Percentiles rank a stretch among this genome's conserved stretches.
Conservation (phyloP, 2,329 filamentous ascomycete species). For the Penicillium crustosum region DNA sequence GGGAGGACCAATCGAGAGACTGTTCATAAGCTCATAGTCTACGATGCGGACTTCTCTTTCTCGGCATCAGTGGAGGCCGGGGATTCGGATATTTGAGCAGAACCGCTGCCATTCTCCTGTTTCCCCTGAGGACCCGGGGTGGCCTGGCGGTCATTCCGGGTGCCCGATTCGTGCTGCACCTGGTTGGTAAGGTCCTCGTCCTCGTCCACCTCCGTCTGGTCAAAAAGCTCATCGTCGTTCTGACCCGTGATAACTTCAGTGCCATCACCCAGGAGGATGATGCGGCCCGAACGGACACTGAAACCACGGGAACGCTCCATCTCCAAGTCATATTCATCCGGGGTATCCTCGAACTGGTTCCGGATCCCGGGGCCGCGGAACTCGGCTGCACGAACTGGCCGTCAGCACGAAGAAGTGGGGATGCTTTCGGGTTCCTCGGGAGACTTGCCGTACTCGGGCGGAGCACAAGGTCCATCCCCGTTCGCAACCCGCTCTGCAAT, state of each 20-base stretch:
- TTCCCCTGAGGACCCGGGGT: slow-evolving; percentile 52
- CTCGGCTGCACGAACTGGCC: slow-evolving; percentile 62
- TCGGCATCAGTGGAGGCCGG: slow-evolving; percentile 41
- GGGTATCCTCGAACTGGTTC: slow-evolving; percentile 79
- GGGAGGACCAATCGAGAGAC: slow-evolving; percentile 14
- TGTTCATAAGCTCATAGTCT: slow-evolving; percentile 21
- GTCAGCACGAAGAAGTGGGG: slow-evolving; percentile 44
- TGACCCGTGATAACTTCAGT: slow-evolving; percentile 88
- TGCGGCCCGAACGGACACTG: slow-evolving; percentile 73
- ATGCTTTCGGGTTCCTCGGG: slow-evolving; percentile 43
- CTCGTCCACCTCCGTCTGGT: slow-evolving; percentile 82
- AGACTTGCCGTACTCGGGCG: slow-evolving; percentile 97
- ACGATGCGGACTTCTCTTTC: slow-evolving; percentile 34
- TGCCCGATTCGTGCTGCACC: slow-evolving; percentile 58
- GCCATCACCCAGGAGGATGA: slow-evolving; percentile 93
- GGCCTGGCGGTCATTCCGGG: slow-evolving; percentile 50
- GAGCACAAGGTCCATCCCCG: slow-evolving; percentile 96
- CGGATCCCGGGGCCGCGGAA: slow-evolving; percentile 80
- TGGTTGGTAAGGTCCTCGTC: slow-evolving; percentile 85
- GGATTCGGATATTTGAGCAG: slow-evolving; percentile 37
- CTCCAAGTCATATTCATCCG: slow-evolving; percentile 55
- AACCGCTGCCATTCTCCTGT: slow-evolving; percentile 20
- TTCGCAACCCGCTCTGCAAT: slow-evolving; percentile 91
- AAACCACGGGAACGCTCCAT: slow-evolving; percentile 62
- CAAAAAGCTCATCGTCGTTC: slow-evolving; percentile 91